Evolutionary conservation across 805 yeast genomes (phyloP).

Genomic region (Metschnikowia gelsemii): DNA sequence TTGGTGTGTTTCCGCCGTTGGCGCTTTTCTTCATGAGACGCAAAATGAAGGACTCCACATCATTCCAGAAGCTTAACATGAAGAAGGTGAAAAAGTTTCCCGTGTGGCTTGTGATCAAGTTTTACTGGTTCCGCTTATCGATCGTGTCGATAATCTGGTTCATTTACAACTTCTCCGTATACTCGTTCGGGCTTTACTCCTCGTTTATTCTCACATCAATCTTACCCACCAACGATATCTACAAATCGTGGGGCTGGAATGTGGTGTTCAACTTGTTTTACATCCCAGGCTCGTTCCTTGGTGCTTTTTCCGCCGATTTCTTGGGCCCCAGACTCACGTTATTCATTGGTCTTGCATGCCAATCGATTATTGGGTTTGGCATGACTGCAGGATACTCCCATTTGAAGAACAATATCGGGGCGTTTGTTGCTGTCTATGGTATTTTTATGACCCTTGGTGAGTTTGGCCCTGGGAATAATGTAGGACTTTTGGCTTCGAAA

Average conservation of each 20-base stretch:
- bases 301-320: slow-evolving; percentile 80
- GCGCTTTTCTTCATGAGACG: slow-evolving; percentile 75
- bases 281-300: slow-evolving; percentile 84
- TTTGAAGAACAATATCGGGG: slow-evolving; percentile 64
- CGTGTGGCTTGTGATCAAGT: slow-evolving; percentile 64
- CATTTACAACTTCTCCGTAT: slow-evolving; percentile 82
- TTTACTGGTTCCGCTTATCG: slow-evolving; percentile 77
- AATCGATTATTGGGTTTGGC: slow-evolving; percentile 76
- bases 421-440: slow-evolving; percentile 84
- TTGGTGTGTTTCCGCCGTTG: slow-evolving; percentile 88
- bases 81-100: slow-evolving; percentile 62
- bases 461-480: slow-evolving; percentile 92
- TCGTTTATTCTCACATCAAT: slow-evolving; percentile 61
- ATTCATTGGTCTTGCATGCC: slow-evolving; percentile 63
- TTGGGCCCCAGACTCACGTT: slow-evolving; percentile 88
- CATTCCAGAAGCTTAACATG: slow-evolving; percentile 69
- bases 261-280: slow-evolving; percentile 85
- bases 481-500: slow-evolving; percentile 84
- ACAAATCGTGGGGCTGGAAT: slow-evolving; percentile 87
- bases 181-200: slow-evolving; percentile 85
- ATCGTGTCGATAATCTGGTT: slow-evolving; percentile 84
- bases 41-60: slow-evolving; percentile 70
- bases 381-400: slow-evolving; percentile 71
- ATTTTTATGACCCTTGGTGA: slow-evolving; percentile 86
- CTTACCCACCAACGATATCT: slow-evolving; percentile 60